Base-by-base conservation (phyloP, 192 early-diverging fungal species). In the Coemansia sp. region DNA sequence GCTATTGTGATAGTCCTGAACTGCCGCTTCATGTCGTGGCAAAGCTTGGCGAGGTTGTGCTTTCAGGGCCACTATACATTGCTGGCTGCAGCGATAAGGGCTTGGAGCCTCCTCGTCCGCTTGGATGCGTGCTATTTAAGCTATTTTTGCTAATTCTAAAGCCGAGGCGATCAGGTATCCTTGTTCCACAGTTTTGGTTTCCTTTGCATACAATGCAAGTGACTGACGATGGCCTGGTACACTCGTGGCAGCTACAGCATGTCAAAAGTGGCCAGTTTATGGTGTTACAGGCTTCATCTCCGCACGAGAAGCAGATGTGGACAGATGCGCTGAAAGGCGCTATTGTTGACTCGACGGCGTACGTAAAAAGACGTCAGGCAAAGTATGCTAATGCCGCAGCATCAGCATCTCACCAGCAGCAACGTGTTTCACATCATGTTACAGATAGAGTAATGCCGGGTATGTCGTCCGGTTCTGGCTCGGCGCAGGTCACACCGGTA, bases 151-250 rank as follows among this genome's bases (percentile, higher is more conserved):
- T 89, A 2, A 68, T 89, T 8, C 74, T 89, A 15, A 76, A 80
- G 38, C 67, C 79, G 4, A 83, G 83, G 53, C 84, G 82, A 18
- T 52, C 70, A 1, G 73, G 56, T 18, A 63, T 61, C 18, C 79
- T 88, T 12, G 74, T 84, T 23, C 83, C 87, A 1, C 82, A 86
- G 46, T 84, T 84, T 61, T 89, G 88, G 88, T 84, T 89, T 24
- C 87, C 88, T 0, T 70, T 89, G 37, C 76, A 86, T 15, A 76
- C 82, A 3, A 84, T 84, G 69, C 81, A 76, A 15, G 61, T 87
- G 5, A 79, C 83, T 15, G 87, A 89, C 58, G 68, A 79, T 7
- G 64, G 60, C 40, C 52, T 46, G n/a, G 49, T 37, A 28, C 58
- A 63, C 28, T 60, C 61, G 17, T 79, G 76, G 76, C 67, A 58